Conservation (phyloP, 139 green algal genomes). For the Haematococcus sp. region DNA sequence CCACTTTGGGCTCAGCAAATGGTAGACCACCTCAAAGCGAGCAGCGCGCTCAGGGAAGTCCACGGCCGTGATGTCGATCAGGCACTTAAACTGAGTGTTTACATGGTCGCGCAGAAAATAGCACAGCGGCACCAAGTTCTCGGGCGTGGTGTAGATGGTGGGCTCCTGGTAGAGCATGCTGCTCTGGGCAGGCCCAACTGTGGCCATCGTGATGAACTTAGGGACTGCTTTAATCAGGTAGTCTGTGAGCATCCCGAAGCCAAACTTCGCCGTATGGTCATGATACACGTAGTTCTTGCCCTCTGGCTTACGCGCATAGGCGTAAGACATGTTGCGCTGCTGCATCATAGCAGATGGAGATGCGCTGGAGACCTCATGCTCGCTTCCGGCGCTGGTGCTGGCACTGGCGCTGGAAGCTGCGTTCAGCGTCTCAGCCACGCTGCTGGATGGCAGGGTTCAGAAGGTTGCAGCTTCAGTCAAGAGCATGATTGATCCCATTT, state of each 20-base stretch:
- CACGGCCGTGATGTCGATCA: slow-evolving; percentile 83
- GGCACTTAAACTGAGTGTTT: slow-evolving; percentile 75
- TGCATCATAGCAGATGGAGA: not conserved
- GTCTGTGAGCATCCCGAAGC: slow-evolving; percentile 33
- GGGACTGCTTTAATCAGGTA: slow-evolving; percentile 70
- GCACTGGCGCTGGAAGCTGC: too few relatives aligned
- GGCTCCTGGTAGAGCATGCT: slow-evolving; percentile 47
- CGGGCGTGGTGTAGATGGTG: slow-evolving; percentile 53
- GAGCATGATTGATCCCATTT: too few relatives aligned
- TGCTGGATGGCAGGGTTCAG: too few relatives aligned
- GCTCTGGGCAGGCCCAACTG: slow-evolving; percentile 42
- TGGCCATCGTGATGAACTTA: slow-evolving; percentile 64
- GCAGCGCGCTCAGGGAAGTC: slow-evolving; percentile 75
- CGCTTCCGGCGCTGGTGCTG: too few relatives aligned
- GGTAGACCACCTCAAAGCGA: slow-evolving; percentile 83
- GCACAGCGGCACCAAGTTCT: slow-evolving; percentile 58
- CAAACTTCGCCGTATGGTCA: slow-evolving; percentile 18
- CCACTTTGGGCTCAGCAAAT: slow-evolving; percentile 57
- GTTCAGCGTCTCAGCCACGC: too few relatives aligned
- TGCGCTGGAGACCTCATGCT: too few relatives aligned
- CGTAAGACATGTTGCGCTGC: slow-evolving; percentile 30
- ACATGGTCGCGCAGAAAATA: slow-evolving; percentile 69
- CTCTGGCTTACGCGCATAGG: slow-evolving; percentile 32
- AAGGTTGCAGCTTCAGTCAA: too few relatives aligned
- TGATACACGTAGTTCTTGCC: slow-evolving; percentile 27